phyloP scores from a whole-genome alignment of 305 asterid genomes.

The Fraxinus angustifolia region DNA sequence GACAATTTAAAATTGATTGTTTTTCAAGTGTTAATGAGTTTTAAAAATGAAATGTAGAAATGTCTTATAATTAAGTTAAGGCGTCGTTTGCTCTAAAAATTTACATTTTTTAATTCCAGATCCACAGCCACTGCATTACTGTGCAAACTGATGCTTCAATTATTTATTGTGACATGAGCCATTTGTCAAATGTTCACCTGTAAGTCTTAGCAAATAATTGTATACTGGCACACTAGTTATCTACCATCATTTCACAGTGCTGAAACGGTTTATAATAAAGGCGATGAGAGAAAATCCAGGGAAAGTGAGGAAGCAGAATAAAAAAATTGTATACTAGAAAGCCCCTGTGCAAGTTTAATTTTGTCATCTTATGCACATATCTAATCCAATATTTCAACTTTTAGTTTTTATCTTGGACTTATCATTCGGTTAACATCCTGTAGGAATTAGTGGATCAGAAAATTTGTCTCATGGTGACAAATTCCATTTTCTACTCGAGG shows the following conservation, averaged over 20 bases:
- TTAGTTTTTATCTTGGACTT: conserved; percentile 6
- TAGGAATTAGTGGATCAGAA: conserved; percentile 64
- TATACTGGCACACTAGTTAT: neutral
- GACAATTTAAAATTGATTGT: neutral
- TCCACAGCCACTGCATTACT: neutral
- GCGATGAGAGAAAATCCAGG: neutral
- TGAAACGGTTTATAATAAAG: neutral
- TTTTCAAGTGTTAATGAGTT: neutral
- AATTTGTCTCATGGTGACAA: conserved; percentile 69
- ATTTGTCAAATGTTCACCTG: neutral
- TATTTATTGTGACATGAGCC: neutral
- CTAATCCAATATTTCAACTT: neutral
- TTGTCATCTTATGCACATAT: conserved; percentile 9
- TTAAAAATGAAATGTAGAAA: neutral
- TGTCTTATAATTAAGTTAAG: neutral
- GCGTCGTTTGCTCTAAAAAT: neutral
- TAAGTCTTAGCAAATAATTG: neutral
- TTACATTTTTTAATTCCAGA: neutral
- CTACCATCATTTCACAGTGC: neutral
- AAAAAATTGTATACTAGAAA: neutral
- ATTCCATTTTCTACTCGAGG: conserved; percentile 77
- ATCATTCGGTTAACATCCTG: conserved; percentile 38
- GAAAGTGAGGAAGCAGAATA: neutral
- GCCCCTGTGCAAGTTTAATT: neutral
- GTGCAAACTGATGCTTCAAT: neutral